Evolutionary conservation across 768 basidiomycete species (phyloP), one percentile per base, ranked within the genome.

Genomic region (Psilocybe cubensis): DNA sequence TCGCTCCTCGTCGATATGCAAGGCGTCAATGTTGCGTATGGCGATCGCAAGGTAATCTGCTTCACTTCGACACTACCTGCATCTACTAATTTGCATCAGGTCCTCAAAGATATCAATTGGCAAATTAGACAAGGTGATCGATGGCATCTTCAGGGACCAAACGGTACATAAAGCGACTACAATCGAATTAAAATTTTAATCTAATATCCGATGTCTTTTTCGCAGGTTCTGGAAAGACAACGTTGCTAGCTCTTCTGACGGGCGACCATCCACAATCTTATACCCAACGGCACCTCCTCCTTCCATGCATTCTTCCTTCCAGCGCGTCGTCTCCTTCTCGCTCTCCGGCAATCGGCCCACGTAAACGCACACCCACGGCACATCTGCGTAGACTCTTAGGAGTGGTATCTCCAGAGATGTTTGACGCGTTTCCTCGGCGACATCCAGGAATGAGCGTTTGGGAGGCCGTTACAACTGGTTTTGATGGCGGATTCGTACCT

Each of bases 201-300:
- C 31, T 12, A 41, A 10, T 44, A 23, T 40, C 14, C 10, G 4
- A n/a, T 20, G 6, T 11, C 12, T 18, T 21, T 3, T n/a, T n/a
- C n/a, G n/a, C 66, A 92, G 92, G 96, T 43, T 94, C 93, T 0
- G 96, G 96, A 14, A 99, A 98, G 76, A 95, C 95, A 0, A 98
- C 96, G 0, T 86, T 98, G 5, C 79, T 98, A 20, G 87, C 96
- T 17, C 72, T 98, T 27, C 75, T 99, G 35, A 94, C 94, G 0
- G 96, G 96, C 23, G 94, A 96, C 68, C 96, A 98, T 70, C 96
- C 96, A 0, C 92, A 94, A 59, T 98, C 96, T 1, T 98, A 90
- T 75, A 88, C 87, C 4, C 91, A 93, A 66, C 69, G 70, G 7
- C 72, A 75, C 54, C 64, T 70, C 60, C 80, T 56, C 35, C 70